Conservation (phyloP, 2,329 filamentous ascomycete species). For the Neofusicoccum parvum region DNA sequence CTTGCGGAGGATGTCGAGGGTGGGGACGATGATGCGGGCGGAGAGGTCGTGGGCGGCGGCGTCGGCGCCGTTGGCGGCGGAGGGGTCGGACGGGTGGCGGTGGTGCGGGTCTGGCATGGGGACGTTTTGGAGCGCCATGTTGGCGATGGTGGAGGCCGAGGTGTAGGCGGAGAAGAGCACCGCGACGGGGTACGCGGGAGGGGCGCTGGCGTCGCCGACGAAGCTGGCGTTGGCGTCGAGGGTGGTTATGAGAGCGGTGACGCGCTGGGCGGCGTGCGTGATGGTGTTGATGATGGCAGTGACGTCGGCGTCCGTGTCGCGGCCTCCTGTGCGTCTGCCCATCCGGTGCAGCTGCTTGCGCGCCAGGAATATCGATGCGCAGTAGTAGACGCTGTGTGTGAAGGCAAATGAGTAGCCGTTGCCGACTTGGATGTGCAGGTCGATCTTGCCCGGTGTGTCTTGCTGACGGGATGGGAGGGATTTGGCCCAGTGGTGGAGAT, state of each 20-base stretch:
- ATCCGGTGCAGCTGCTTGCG: conserved; percentile 16
- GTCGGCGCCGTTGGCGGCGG: not conserved
- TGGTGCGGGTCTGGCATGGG: not conserved
- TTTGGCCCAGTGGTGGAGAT: not conserved
- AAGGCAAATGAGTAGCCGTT: conserved; percentile 18
- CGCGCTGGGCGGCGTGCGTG: not conserved
- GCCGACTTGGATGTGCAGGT: conserved; percentile 15
- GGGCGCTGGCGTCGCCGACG: not conserved
- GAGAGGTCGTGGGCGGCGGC: not conserved
- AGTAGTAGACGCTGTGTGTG: conserved; percentile 13
- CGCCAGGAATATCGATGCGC: conserved; percentile 8
- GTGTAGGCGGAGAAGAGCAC: conserved; percentile 17
- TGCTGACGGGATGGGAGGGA: conserved; percentile 8
- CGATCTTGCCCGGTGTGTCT: conserved; percentile 18
- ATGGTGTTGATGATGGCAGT: not conserved
- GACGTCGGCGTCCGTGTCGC: conserved; percentile 2
- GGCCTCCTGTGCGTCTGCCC: not conserved
- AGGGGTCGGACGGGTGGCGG: not conserved
- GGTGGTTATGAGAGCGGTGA: conserved; percentile 9
- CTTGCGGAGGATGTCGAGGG: conserved; percentile 6
- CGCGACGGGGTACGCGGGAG: not conserved
- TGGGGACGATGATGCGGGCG: conserved; percentile 17
- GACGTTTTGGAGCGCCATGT: conserved; percentile 4
- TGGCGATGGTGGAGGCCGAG: conserved; percentile 6
- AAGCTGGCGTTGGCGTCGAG: conserved; percentile 6